Evolutionary conservation across 2,329 filamentous ascomycete species (phyloP).

Genomic region (Monosporascus sp.): DNA sequence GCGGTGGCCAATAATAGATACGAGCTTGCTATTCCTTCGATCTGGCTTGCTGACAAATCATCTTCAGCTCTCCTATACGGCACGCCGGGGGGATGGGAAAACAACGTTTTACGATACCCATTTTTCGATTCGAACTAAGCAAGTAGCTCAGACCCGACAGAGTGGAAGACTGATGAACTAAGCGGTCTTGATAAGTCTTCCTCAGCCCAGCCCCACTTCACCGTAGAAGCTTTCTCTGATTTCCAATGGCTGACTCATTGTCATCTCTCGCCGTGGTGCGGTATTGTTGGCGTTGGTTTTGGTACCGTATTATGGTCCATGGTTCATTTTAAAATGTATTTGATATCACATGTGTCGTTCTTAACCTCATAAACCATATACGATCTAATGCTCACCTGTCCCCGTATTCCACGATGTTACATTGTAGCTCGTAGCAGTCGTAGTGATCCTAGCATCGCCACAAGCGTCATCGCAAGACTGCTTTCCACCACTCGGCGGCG

Average conservation of each 20-base stretch:
- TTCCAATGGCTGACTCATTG: slow-evolving; percentile 21
- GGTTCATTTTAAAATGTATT: not conserved
- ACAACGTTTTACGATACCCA: too few relatives aligned
- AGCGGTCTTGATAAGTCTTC: too few relatives aligned
- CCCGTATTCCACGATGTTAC: not conserved
- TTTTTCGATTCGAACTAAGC: too few relatives aligned
- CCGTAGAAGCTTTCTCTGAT: slow-evolving; percentile 4
- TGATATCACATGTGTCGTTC: not conserved
- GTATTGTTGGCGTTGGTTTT: not conserved
- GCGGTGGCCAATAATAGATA: too few relatives aligned
- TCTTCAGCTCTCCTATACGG: too few relatives aligned
- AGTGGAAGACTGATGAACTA: too few relatives aligned
- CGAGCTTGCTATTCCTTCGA: too few relatives aligned
- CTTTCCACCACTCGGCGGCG: not conserved
- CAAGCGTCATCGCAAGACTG: not conserved
- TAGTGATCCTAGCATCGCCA: not conserved
- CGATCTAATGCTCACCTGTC: not conserved
- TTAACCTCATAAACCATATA: not conserved
- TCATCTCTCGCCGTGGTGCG: not conserved
- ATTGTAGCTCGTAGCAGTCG: not conserved
- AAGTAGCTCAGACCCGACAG: too few relatives aligned
- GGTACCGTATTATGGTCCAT: not conserved
- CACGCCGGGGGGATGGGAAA: too few relatives aligned
- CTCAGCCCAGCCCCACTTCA: too few relatives aligned
- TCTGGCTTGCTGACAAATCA: too few relatives aligned